Evolutionary conservation across 441 rosid species (phyloP).

Genomic region (Viola pubescens): DNA sequence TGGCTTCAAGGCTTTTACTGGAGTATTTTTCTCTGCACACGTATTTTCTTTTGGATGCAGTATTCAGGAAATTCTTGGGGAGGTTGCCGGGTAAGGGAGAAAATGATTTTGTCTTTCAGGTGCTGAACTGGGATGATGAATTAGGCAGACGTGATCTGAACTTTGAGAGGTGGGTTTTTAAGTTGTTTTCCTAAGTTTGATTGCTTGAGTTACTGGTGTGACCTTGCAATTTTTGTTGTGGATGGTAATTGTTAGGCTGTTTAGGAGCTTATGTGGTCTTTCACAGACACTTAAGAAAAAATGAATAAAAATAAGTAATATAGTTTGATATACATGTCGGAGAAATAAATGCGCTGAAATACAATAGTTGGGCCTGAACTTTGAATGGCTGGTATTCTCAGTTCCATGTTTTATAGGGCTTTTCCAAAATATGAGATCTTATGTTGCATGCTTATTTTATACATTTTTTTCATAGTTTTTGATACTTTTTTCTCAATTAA

Average conservation of each 20-base stretch:
- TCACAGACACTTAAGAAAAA: too few species aligned
- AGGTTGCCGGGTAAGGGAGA: constrained; percentile 37
- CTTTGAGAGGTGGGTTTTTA: constrained; percentile 38
- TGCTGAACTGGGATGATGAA: constrained; percentile 39
- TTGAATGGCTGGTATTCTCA: too few species aligned
- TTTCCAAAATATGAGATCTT: neutral
- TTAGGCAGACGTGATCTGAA: constrained; percentile 39
- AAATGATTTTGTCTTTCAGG: constrained; percentile 38
- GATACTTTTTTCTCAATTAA: constrained; percentile 7
- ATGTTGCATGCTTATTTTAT: neutral
- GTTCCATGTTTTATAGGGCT: too few species aligned
- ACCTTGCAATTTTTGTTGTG: neutral
- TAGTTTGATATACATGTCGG: neutral
- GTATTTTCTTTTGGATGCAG: constrained; percentile 81
- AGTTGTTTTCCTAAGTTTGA: neutral
- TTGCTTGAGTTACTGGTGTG: neutral
- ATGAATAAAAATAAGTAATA: neutral
- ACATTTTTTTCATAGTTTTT: neutral
- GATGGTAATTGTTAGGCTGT: too few species aligned
- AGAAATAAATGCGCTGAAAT: too few species aligned
- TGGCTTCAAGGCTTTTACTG: constrained; percentile 79
- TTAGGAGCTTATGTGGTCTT: too few species aligned
- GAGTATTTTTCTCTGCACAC: constrained; percentile 88
- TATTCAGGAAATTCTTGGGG: constrained; percentile 38
- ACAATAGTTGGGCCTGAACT: too few species aligned